phyloP scores from a whole-genome alignment of 1,284 basidiomycete genomes.

The Stereum hirsutum region DNA sequence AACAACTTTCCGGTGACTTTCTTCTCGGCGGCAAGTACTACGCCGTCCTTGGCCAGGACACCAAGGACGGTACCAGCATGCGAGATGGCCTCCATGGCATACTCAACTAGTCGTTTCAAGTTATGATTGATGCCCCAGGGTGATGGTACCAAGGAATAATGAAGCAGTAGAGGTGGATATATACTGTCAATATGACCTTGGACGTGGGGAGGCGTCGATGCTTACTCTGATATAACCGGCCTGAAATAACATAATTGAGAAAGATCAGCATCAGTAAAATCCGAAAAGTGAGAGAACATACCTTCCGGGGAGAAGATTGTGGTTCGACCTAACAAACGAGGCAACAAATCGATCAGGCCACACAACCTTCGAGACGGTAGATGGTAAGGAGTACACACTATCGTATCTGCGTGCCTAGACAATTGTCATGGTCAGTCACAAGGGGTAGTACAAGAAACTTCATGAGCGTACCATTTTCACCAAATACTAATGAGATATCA shows the following conservation, averaged over 20 bases:
- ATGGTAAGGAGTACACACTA: conserved; percentile 68
- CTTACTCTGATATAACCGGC: conserved; percentile 86
- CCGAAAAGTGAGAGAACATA: conserved; percentile 24
- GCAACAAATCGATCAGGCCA: conserved; percentile 12
- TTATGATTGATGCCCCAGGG: background rate
- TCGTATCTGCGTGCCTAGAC: conserved; percentile 81
- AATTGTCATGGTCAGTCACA: no score
- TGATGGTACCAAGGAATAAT: conserved; percentile 5
- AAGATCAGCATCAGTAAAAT: conserved; percentile 2
- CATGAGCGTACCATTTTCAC: background rate
- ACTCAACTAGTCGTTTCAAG: conserved; percentile 63
- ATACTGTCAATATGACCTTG: background rate
- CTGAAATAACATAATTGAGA: conserved; percentile 30
- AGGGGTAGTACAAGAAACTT: no score
- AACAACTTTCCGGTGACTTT: conserved; percentile 97
- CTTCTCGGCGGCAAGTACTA: conserved; percentile 98
- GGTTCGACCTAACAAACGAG: conserved; percentile 58
- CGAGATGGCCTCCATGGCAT: conserved; percentile 98
- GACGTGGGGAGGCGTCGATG: conserved; percentile 4
- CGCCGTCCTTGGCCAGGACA: conserved; percentile 90
- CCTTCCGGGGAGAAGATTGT: conserved; percentile 96
- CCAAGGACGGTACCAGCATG: conserved; percentile 94
- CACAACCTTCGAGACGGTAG: conserved; percentile 2
- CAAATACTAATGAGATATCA: background rate
- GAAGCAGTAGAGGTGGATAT: no score